Percentiles rank a stretch among this genome's conserved stretches.
Evolutionary conservation across 23 red algal species (phyloP).

Genomic region (Gracilaria caudata): DNA sequence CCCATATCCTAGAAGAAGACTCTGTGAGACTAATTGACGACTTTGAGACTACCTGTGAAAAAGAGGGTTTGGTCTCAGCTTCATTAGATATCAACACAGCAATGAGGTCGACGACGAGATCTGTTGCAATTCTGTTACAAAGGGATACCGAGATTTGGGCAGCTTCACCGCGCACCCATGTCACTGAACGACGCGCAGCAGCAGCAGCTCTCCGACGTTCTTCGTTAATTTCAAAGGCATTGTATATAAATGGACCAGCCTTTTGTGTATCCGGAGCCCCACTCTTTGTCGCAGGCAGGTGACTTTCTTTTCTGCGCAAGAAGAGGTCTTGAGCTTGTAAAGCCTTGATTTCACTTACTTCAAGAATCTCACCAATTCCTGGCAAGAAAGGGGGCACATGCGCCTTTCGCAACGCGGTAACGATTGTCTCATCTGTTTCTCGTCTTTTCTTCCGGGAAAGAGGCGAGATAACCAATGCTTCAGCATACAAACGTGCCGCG

Average conservation of each 20-base stretch:
- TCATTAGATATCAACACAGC: constrained; percentile 46
- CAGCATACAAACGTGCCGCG: constrained; percentile 53
- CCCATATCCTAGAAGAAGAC: constrained; percentile 35
- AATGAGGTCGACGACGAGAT: constrained; percentile 59
- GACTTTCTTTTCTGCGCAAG: constrained; percentile 12
- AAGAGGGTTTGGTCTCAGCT: neutral
- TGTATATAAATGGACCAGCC: constrained; percentile 75
- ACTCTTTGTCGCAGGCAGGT: neutral
- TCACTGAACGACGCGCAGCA: constrained; percentile 59
- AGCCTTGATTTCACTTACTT: constrained; percentile 21
- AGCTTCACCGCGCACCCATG: constrained; percentile 62
- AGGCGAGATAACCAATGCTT: constrained; percentile 48
- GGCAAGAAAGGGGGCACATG: constrained; percentile 59
- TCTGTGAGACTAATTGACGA: constrained; percentile 22
- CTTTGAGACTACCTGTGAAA: constrained; percentile 10
- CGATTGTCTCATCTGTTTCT: constrained; percentile 48
- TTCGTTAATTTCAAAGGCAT: constrained; percentile 65
- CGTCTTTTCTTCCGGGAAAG: constrained; percentile 5
- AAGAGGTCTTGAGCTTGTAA: constrained; percentile 38
- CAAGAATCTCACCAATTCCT: constrained; percentile 23
- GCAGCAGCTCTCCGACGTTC: constrained; percentile 44
- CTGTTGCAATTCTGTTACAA: constrained; percentile 25
- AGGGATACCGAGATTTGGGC: constrained; percentile 52
- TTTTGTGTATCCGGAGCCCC: constrained; percentile 4
- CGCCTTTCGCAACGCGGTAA: constrained; percentile 34